phyloP scores from a whole-genome alignment of 306 rosid genomes.

The Prosopis cineraria region DNA sequence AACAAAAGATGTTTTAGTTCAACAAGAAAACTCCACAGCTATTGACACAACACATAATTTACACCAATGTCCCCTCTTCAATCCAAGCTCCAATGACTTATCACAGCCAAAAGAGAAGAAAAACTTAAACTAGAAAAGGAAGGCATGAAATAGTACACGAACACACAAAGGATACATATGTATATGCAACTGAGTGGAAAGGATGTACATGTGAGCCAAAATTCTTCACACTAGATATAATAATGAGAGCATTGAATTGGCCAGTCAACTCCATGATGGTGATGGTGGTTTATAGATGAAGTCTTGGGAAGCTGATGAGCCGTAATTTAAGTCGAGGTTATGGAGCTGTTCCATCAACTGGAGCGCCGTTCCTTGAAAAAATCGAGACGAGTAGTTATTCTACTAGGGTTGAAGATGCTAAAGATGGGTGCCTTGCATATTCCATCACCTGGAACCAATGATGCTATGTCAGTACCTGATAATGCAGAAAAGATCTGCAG shows the following conservation, averaged over 20 bases:
- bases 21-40: constrained; percentile 46
- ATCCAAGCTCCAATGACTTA: constrained; percentile 48
- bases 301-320: constrained; percentile 82
- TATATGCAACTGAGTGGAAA: constrained; percentile 11
- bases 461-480: constrained; percentile 28
- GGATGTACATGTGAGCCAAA: constrained; percentile 41
- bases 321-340: constrained; percentile 94
- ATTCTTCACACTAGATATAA: constrained; percentile 43
- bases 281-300: constrained; percentile 80
- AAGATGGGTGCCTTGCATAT: constrained; percentile 74
- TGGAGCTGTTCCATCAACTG: constrained; percentile 99
- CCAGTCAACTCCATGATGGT: constrained; percentile 90
- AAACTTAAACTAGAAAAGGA: constrained; percentile 32
- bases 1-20: constrained; percentile 31
- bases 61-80: constrained; percentile 41
- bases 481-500: not conserved
- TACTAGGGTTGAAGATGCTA: constrained; percentile 87
- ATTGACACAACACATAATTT: constrained; percentile 51
- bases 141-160: constrained; percentile 41
- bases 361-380: constrained; percentile 99
- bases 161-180: constrained; percentile 52
- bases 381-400: constrained; percentile 95
- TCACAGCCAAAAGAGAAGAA: constrained; percentile 41
- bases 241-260: constrained; percentile 48
- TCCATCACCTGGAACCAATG: constrained; percentile 63